These are phyloP conservation scores for Rubus parviflorus DNA, from an alignment of 306 rosid species.

Conservation along the genomic window DNA sequence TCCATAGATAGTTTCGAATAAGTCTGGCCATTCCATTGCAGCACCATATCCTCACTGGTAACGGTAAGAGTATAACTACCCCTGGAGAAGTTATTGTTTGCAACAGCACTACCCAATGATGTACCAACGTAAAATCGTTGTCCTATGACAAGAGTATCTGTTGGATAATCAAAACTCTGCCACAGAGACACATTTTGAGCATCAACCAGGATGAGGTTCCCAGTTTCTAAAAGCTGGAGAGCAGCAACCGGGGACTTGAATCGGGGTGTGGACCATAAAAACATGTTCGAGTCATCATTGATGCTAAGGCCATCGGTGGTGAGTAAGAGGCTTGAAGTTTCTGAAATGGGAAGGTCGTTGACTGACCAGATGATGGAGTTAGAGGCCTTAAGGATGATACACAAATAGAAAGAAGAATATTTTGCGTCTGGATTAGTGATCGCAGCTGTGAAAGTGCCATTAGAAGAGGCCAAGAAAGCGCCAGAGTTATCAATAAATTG, in stretches of 20 bases:
- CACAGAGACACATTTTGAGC: constrained; percentile 3
- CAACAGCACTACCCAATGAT: background rate
- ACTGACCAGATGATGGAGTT: constrained; percentile 13
- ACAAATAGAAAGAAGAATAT: background rate
- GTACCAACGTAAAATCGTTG: constrained; percentile 4
- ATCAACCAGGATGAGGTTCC: constrained; percentile 14
- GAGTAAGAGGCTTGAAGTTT: background rate
- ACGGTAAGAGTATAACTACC: background rate
- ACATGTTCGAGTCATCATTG: background rate
- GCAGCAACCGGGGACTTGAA: constrained; percentile 6
- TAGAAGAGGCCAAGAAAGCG: constrained; percentile 4
- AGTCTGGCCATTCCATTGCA: constrained; percentile 21
- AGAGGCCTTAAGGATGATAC: constrained; percentile 5
- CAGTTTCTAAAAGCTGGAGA: constrained; percentile 18
- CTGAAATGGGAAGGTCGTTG: background rate
- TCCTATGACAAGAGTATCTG: constrained; percentile 10
- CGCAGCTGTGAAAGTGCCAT: constrained; percentile 3
- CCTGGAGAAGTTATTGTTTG: background rate
- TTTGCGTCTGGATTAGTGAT: background rate
- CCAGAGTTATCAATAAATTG: background rate
- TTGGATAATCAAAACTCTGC: constrained; percentile 21
- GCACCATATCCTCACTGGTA: constrained; percentile 3
- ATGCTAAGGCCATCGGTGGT: constrained; percentile 1
- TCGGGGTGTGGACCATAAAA: constrained; percentile 12
- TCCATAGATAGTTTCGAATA: constrained; percentile 22